Percentiles rank a stretch among this genome's conserved stretches.
Conservation (phyloP, 2,329 filamentous ascomycete genomes). For the Neopestalotiopsis sp. region DNA sequence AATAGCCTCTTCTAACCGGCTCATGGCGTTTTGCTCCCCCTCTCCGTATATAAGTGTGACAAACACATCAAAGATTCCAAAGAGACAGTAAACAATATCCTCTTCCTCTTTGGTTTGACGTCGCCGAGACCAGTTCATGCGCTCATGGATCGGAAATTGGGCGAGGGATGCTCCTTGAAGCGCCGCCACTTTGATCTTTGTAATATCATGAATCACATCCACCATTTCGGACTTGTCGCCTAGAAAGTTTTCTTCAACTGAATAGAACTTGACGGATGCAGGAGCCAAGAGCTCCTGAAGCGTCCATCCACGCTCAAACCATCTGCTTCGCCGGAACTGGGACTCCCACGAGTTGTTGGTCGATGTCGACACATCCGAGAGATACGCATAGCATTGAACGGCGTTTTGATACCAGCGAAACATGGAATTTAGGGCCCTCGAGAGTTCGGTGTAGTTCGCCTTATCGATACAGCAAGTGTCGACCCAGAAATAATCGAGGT, state of each 20-base stretch:
- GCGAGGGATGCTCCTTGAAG: not conserved
- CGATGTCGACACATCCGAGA: not conserved
- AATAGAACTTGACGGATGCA: not conserved
- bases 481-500: too few species aligned
- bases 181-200: not conserved
- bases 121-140: not conserved
- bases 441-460: too few species aligned
- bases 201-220: not conserved
- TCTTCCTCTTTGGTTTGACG: not conserved
- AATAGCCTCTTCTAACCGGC: not conserved
- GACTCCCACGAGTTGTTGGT: not conserved
- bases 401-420: not conserved
- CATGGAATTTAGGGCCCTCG: not conserved
- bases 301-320: not conserved
- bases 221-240: not conserved
- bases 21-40: not conserved
- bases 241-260: not conserved
- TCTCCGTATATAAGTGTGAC: not conserved
- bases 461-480: too few species aligned
- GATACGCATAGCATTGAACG: not conserved
- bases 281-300: not conserved
- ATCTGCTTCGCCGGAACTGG: not conserved
- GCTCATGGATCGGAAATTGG: not conserved
- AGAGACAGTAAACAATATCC: not conserved
- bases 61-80: not conserved